phyloP scores from a whole-genome alignment of 306 rosid genomes.

The Medicago lupulina region DNA sequence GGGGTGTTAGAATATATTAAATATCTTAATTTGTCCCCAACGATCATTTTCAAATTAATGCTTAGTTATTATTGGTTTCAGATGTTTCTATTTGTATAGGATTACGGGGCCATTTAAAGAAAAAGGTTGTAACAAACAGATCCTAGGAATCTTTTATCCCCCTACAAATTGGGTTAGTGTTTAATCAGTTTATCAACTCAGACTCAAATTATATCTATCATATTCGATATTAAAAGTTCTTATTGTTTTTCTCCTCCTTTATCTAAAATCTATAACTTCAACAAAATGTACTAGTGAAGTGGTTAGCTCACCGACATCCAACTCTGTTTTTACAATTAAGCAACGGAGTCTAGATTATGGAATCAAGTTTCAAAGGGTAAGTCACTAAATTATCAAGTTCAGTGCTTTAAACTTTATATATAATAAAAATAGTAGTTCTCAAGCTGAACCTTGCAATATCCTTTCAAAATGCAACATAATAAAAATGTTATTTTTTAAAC shows the following conservation, averaged over 20 bases:
- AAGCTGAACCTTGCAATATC: constrained; percentile 22
- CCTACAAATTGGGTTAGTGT: background rate
- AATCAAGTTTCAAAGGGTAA: background rate
- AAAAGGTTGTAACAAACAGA: background rate
- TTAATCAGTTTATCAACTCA: background rate
- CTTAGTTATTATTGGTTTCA: background rate
- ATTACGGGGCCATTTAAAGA: background rate
- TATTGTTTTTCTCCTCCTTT: background rate
- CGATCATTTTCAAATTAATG: background rate
- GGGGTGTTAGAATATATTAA: background rate
- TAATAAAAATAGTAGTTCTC: constrained; percentile 17
- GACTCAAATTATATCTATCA: background rate
- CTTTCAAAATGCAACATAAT: constrained; percentile 15
- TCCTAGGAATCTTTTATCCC: background rate
- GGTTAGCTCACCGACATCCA: background rate
- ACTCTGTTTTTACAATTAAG: constrained; percentile 7
- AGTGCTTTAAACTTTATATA: constrained; percentile 8
- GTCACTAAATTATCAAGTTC: constrained; percentile 23
- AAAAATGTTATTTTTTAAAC: too few species aligned
- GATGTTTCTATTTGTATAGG: background rate
- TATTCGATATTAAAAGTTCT: background rate
- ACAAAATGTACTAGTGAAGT: background rate
- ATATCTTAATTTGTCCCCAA: background rate
- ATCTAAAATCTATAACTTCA: background rate
- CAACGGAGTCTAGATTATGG: background rate